Evolutionary conservation across 2,329 filamentous ascomycete species (phyloP), one percentile per base, ranked within the genome.

Genomic region (Juglanconis oblonga): DNA sequence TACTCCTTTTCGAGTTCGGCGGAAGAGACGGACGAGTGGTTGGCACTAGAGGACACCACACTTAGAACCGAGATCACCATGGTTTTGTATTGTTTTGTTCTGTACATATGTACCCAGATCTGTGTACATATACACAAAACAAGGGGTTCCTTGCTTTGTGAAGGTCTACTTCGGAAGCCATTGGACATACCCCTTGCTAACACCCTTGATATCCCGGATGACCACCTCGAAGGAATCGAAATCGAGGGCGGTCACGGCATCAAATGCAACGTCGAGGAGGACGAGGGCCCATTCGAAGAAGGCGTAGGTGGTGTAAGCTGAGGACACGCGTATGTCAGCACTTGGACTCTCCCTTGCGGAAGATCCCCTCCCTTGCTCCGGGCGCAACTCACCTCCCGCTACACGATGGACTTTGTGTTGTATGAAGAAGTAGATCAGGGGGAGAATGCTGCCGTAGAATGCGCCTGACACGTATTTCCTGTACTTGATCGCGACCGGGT

Each of bases 251-350:
- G 95, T 98, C 62, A 98, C 89, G 55, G 95, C 92, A 78, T 99
- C 95, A 77, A 99, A 99, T 35, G 85, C 94, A 60, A 99, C 92
- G 74, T 99, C 95, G 73, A 97, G 91, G 67, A 99, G 80, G 71
- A 99, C 92, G 64, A 99, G 81, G 29, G 92, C 81, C 95, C 95
- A 99, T 76, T 99, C 95, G 75, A 98, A 97, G 77, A 99, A 97
- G 64, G 95, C 89, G 75, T 99, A 99, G 55, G 83, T 96, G 1
- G 95, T 99, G 76, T 99, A 99, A 36, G 95, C 95, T 98, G 69
- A 17, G 54, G 45, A 42, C 32, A n/a, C 33, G 36, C 66, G 62
- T 40, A 49, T 36, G 24, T 49, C 35, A 55, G 45, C 32, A 49
- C 24, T 24, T 13, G 3, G 53, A 6, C 14, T 8, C 13, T 29